phyloP scores from a whole-genome alignment of 1,284 basidiomycete genomes.

The Cryptococcus wingfieldii region DNA sequence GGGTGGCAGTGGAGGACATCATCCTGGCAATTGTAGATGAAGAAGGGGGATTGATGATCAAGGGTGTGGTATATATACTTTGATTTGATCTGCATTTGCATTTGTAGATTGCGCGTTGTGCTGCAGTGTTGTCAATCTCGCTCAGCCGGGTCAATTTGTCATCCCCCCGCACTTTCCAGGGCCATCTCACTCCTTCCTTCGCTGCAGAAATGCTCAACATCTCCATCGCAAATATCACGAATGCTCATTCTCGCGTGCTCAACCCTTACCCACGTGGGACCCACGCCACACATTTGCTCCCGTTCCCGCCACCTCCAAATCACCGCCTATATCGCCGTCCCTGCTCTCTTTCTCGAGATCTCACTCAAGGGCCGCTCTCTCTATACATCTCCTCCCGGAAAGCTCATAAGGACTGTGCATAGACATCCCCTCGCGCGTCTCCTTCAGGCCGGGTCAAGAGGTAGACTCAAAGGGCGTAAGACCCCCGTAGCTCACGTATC shows the following conservation, averaged over 20 bases:
- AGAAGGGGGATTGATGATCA: background rate
- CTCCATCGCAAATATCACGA: no score
- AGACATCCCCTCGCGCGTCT: background rate
- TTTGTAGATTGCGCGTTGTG: no score
- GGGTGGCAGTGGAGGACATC: conserved; percentile 11
- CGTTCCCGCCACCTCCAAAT: background rate
- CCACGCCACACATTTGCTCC: no score
- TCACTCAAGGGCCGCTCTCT: background rate
- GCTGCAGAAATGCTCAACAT: no score
- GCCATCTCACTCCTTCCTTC: no score
- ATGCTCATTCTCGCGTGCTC: no score
- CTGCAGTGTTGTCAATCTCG: no score
- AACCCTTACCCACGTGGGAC: no score
- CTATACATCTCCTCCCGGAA: conserved; percentile 1
- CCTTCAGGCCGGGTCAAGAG: conserved; percentile 1
- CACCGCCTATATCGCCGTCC: background rate
- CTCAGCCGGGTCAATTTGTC: no score
- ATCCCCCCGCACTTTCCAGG: no score
- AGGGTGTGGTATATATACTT: no score
- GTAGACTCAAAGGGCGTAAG: conserved; percentile 12
- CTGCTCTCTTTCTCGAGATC: background rate
- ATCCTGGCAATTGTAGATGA: background rate
- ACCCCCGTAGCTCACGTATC: conserved; percentile 43
- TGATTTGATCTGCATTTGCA: no score
- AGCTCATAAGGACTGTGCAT: background rate